A percentile compares a stretch with the other conserved stretches of the same genome.
Evolutionary conservation across 176 grass and related monocot species (phyloP).

Genomic region (Rhipidocladum racemiflorum): DNA sequence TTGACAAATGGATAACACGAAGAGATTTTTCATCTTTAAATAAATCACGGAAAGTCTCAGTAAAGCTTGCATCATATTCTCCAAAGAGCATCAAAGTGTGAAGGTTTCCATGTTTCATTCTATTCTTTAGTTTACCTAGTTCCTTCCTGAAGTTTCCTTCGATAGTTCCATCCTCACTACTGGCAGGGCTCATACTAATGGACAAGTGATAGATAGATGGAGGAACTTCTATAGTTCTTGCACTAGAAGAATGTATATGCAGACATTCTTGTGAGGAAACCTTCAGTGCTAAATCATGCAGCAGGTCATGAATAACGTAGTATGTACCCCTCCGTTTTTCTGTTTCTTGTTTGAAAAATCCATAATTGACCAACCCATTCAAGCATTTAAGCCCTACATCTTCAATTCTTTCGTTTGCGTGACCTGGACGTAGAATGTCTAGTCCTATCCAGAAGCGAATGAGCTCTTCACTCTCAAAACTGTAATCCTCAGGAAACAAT

Average conservation of each 20-base stretch:
- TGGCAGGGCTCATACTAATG: neutral
- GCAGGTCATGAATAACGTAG: constrained; percentile 10
- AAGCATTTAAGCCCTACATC: neutral
- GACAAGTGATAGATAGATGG: constrained; percentile 19
- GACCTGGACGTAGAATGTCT: neutral
- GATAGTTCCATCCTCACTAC: neutral
- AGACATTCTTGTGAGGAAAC: constrained; percentile 29
- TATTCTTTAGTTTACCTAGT: neutral
- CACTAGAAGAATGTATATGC: neutral
- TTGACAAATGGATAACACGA: neutral
- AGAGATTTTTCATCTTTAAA: neutral
- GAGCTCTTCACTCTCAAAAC: neutral
- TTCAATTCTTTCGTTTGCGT: neutral
- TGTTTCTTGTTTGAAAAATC: neutral
- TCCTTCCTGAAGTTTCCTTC: neutral
- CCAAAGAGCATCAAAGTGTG: constrained; percentile 34
- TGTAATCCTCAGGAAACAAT: constrained; percentile 23
- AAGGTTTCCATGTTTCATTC: constrained; percentile 4
- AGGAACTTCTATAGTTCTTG: neutral
- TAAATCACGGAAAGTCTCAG: neutral
- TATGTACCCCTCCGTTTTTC: fast-evolving
- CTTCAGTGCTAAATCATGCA: constrained; percentile 10
- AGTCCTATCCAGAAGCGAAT: constrained; percentile 35
- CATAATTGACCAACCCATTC: neutral
- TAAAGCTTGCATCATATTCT: neutral